Conservation (phyloP, 371 early-diverging fungal genomes). For the Cokeromyces recurvatus region DNA sequence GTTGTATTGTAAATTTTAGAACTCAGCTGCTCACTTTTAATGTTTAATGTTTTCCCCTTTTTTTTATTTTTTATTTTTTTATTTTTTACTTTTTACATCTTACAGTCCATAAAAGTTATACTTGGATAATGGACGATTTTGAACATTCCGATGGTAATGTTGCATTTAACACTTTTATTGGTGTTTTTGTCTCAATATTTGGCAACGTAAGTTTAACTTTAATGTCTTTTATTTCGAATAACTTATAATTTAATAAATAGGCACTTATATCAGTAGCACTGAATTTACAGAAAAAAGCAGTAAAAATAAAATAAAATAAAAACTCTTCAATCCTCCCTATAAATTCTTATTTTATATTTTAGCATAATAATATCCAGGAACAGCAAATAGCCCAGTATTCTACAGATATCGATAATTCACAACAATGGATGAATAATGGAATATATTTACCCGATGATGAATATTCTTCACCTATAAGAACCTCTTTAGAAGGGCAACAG, state of each 20-base stretch:
- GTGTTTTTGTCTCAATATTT: slow-evolving; percentile 56
- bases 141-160: neutral
- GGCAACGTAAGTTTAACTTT: slow-evolving; percentile 50
- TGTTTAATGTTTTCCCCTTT: no score
- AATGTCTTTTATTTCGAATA: neutral
- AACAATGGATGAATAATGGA: slow-evolving; percentile 22
- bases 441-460: slow-evolving; percentile 46
- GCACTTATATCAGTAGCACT: slow-evolving; percentile 65
- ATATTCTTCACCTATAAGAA: slow-evolving; percentile 43
- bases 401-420: slow-evolving; percentile 21
- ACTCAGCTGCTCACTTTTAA: no score
- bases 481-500: slow-evolving; percentile 27
- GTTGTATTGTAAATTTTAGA: no score
- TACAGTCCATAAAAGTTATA: no score
- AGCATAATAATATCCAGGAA: slow-evolving; percentile 49
- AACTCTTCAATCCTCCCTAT: no score
- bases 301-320: slow-evolving; percentile 10
- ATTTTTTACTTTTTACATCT: no score
- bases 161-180: slow-evolving; percentile 52
- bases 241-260: slow-evolving; percentile 20
- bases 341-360: neutral
- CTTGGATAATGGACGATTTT: no score
- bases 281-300: slow-evolving; percentile 67
- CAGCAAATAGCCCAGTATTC: slow-evolving; percentile 39
- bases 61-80: no score